A percentile compares a stretch with the other conserved stretches of the same genome.
phyloP scores from a whole-genome alignment of 306 rosid genomes.

The Gillenia trifoliata region DNA sequence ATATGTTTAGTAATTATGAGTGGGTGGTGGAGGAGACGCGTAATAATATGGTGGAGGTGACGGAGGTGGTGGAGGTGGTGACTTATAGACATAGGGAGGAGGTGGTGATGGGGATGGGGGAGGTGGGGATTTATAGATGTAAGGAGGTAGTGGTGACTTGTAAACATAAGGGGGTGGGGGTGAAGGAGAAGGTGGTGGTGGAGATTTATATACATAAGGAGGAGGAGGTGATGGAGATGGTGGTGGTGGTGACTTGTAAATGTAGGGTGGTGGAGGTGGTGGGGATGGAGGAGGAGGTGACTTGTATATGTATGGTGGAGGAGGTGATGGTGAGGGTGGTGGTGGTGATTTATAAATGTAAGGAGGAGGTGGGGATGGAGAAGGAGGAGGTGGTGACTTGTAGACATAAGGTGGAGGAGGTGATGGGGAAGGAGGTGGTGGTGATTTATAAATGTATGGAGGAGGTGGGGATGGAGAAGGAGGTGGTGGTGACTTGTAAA shows the following conservation, averaged over 20 bases:
- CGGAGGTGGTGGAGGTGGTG: no score
- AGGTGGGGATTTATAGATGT: slow-evolving; percentile 15
- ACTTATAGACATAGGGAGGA: no score
- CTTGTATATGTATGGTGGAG: not conserved
- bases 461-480: no score
- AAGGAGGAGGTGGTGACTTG: not conserved
- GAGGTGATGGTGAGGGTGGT: not conserved
- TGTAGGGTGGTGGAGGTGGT: not conserved
- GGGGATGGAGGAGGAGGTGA: not conserved
- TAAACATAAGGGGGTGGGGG: not conserved
- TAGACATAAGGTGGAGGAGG: no score
- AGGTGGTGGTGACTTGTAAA: no score
- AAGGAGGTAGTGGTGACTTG: not conserved
- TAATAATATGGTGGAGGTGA: not conserved
- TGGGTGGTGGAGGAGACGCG: slow-evolving; percentile 22
- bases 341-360: not conserved
- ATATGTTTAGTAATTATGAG: not conserved
- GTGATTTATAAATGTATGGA: no score
- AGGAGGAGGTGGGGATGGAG: not conserved
- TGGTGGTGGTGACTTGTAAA: not conserved
- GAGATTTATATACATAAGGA: not conserved
- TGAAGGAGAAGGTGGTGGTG: not conserved
- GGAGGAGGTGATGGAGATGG: not conserved
- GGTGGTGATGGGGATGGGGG: not conserved
- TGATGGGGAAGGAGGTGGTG: no score